Conservation (phyloP, 148 eudicot species). For the Simmondsia chinensis region DNA sequence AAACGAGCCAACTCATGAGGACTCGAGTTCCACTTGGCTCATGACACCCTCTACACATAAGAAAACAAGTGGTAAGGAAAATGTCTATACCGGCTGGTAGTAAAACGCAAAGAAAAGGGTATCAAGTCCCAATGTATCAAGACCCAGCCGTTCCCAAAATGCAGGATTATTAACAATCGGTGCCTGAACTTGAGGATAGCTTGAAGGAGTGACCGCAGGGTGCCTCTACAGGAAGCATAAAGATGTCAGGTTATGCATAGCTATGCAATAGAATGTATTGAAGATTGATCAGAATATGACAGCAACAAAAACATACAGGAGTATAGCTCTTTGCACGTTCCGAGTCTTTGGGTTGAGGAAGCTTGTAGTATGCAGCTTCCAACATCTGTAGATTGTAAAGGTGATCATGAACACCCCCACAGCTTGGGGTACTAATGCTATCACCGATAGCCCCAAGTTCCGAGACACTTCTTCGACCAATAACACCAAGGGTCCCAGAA, state of each 20-base stretch:
- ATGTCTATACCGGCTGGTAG: conserved; percentile 61
- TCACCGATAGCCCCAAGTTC: conserved; percentile 95
- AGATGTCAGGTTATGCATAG: neutral
- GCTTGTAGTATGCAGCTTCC: conserved; percentile 75
- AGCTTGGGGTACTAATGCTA: conserved; percentile 48
- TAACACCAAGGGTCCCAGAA: conserved; percentile 76
- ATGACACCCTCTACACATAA: conserved; percentile 3
- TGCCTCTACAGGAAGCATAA: conserved; percentile 49
- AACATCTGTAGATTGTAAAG: conserved; percentile 76
- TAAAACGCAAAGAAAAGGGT: conserved; percentile 86
- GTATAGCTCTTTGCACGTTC: conserved; percentile 82
- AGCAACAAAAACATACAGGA: conserved; percentile 46
- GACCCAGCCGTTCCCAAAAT: conserved; percentile 92
- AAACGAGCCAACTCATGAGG: too few relatives aligned
- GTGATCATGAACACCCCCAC: conserved; percentile 66
- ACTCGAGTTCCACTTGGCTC: too few relatives aligned
- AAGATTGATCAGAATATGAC: conserved; percentile 3
- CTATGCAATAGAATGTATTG: conserved; percentile 3
- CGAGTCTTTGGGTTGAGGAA: conserved; percentile 90
- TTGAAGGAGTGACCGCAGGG: conserved; percentile 74
- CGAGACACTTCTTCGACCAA: conserved; percentile 87
- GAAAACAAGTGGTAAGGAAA: neutral
- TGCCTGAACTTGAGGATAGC: conserved; percentile 97
- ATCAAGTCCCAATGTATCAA: conserved; percentile 70
- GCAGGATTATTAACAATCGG: conserved; percentile 92